These are phyloP conservation scores for Sorghum bicolor DNA, from an alignment of 176 grass and related monocot genomes.

Conservation along the genomic window DNA sequence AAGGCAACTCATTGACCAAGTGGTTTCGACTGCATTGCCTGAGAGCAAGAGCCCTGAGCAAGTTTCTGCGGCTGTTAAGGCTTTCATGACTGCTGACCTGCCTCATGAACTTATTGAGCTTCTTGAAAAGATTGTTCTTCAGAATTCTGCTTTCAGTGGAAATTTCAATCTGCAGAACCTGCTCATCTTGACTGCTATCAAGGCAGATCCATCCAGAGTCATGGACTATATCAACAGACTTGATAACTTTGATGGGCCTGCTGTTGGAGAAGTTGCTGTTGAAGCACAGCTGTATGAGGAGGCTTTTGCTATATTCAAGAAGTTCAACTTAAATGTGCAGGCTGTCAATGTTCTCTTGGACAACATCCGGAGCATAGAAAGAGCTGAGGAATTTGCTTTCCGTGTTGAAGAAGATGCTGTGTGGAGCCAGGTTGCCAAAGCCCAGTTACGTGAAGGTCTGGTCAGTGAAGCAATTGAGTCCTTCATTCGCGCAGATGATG, in stretches of 20 bases:
- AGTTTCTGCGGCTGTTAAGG: constrained; percentile 98
- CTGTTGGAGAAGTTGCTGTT: constrained; percentile 93
- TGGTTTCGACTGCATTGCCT: constrained; percentile 93
- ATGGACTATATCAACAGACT: constrained; percentile 98
- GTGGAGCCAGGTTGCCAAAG: constrained; percentile 95
- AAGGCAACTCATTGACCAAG: constrained; percentile 97
- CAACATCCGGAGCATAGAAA: constrained; percentile 86
- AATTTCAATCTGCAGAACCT: constrained; percentile 97
- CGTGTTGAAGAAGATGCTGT: constrained; percentile 96
- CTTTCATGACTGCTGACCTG: constrained; percentile 98
- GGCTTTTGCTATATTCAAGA: constrained; percentile 97
- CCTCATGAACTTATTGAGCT: constrained; percentile 97
- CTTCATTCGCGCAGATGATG: constrained; percentile 92
- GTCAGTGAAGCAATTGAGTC: constrained; percentile 97
- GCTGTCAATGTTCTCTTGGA: constrained; percentile 91
- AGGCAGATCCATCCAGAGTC: constrained; percentile 87
- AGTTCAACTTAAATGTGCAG: constrained; percentile 95
- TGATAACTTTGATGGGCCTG: constrained; percentile 98
- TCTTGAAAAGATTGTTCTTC: constrained; percentile 98
- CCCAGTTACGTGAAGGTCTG: constrained; percentile 84
- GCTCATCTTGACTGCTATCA: constrained; percentile 95
- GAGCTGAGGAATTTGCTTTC: constrained; percentile 93
- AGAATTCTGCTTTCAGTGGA: constrained; percentile 97
- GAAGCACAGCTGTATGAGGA: constrained; percentile 91
- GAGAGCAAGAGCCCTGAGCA: constrained; percentile 98